Evolutionary conservation across 306 rosid genomes (phyloP).

Genomic region (Vachellia pachyceras): DNA sequence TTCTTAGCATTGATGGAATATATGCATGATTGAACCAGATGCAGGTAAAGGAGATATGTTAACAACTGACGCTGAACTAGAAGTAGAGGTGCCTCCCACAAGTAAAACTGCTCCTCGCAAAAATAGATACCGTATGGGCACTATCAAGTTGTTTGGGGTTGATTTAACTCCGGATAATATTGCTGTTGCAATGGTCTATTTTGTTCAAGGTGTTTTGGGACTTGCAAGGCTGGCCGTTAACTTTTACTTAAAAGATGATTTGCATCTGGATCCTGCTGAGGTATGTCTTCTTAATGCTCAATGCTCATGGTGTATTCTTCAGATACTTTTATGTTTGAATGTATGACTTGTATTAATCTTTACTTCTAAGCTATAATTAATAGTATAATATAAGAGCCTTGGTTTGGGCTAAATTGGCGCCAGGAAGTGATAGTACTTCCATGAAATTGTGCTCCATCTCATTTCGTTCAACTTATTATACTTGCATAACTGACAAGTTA

Average conservation of each 20-base stretch:
- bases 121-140: constrained; percentile 48
- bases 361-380: constrained; percentile 7
- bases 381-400: constrained; percentile 7
- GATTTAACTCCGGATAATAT: constrained; percentile 86
- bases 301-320: constrained; percentile 34
- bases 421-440: constrained; percentile 9
- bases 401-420: constrained; percentile 18
- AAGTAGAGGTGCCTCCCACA: constrained; percentile 45
- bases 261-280: constrained; percentile 98
- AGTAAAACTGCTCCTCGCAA: constrained; percentile 51
- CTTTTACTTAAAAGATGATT: constrained; percentile 90
- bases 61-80: constrained; percentile 46
- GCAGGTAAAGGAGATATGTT: constrained; percentile 62
- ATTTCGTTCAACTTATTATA: constrained; percentile 16
- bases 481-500: constrained; percentile 45
- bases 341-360: constrained; percentile 12
- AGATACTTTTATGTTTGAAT: constrained; percentile 13
- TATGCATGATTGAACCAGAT: constrained; percentile 51
- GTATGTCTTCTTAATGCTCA: constrained; percentile 48
- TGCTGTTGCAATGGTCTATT: constrained; percentile 97
- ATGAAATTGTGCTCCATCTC: background rate
- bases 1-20: constrained; percentile 28
- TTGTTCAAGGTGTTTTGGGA: constrained; percentile 97
- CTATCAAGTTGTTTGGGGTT: constrained; percentile 68
- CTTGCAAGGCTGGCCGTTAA: constrained; percentile 94